These are phyloP conservation scores for Daucus carota DNA, from an alignment of 129 eudicot species.

Conservation along the genomic window DH1_v3.0 NC_030381.2:35858001-35858500, in stretches of 20 bases:
- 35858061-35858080: too few species aligned
- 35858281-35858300: too few species aligned
- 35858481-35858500: neutral
- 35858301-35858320: too few species aligned
- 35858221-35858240: neutral
- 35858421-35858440: neutral
- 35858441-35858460: neutral
- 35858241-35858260: neutral
- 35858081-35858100: too few species aligned
- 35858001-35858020: too few species aligned
- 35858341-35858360: too few species aligned
- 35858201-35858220: neutral
- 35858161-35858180: neutral
- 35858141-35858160: neutral
- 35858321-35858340: too few species aligned
- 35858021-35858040: too few species aligned
- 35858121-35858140: neutral
- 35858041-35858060: too few species aligned
- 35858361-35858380: too few species aligned
- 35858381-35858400: neutral
- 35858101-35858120: neutral
- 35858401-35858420: neutral
- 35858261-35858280: neutral
- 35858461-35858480: neutral
- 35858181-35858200: neutral